A percentile compares a stretch with the other conserved stretches of the same genome.
Conservation (phyloP, 1,284 basidiomycete genomes). For the Grifola frondosa region DNA sequence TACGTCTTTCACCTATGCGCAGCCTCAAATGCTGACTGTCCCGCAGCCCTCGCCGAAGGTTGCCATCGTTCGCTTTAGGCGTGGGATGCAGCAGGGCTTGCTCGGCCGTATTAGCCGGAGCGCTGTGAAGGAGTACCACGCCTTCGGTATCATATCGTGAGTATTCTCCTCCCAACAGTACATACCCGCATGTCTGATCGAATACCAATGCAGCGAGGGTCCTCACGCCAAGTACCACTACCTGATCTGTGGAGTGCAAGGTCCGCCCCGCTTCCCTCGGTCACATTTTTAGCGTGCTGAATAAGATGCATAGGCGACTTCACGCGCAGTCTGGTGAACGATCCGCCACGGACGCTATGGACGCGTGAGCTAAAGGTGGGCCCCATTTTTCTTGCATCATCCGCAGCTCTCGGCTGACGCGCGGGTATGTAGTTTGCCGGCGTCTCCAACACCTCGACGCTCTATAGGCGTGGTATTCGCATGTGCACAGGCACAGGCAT, state of each 20-base stretch:
- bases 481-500: slow-evolving; percentile 79
- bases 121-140: slow-evolving; percentile 61
- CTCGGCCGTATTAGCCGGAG: slow-evolving; percentile 56
- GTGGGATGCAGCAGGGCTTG: slow-evolving; percentile 65
- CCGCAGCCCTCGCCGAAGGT: slow-evolving; percentile 60
- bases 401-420: slow-evolving; percentile 4
- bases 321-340: slow-evolving; percentile 64
- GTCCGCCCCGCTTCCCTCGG: slow-evolving; percentile 28
- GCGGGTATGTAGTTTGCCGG: slow-evolving; percentile 58
- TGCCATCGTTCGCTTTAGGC: slow-evolving; percentile 56
- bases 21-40: slow-evolving; percentile 1
- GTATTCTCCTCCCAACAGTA: slow-evolving; percentile 18
- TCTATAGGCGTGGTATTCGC: slow-evolving; percentile 75
- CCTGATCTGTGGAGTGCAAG: slow-evolving; percentile 76
- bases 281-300: neutral
- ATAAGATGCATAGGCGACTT: slow-evolving; percentile 53
- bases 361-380: slow-evolving; percentile 70
- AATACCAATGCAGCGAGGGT: slow-evolving; percentile 50
- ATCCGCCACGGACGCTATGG: slow-evolving; percentile 68
- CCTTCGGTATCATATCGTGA: slow-evolving; percentile 59
- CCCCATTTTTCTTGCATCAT: slow-evolving; percentile 3
- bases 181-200: slow-evolving; percentile 15
- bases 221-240: slow-evolving; percentile 71
- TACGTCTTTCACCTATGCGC: slow-evolving; percentile 34
- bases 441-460: slow-evolving; percentile 72